Percentiles rank a stretch among this genome's conserved stretches.
phyloP scores from a whole-genome alignment of 2,329 filamentous ascomycete genomes.

The Trichoderma harzianum region DNA sequence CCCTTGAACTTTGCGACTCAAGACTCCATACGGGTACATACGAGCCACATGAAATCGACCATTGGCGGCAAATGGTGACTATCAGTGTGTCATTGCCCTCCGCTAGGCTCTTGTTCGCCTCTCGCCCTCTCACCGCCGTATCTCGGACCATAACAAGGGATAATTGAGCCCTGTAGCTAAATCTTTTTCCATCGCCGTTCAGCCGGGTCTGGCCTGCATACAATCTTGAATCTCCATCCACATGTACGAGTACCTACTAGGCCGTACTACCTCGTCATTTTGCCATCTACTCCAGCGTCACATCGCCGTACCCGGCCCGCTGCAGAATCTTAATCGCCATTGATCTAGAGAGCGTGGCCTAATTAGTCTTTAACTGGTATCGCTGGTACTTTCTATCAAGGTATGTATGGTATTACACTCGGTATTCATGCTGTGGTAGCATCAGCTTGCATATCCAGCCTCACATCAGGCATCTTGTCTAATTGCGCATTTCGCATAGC shows the following conservation, averaged over 20 bases:
- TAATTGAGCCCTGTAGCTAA: neutral
- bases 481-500: neutral
- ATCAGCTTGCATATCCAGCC: neutral
- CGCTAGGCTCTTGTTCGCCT: neutral
- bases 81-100: neutral
- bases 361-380: neutral
- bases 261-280: neutral
- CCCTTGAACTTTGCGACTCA: neutral
- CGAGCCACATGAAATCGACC: neutral
- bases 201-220: neutral
- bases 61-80: neutral
- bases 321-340: neutral
- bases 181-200: neutral
- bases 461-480: neutral
- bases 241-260: neutral
- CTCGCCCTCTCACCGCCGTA: constrained; percentile 1
- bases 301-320: neutral
- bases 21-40: neutral
- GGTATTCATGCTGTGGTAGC: neutral
- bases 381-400: neutral
- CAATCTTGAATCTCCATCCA: neutral
- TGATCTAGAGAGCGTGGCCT: neutral
- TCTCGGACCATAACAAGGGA: neutral
- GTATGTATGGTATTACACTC: neutral
- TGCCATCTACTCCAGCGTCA: neutral